These are phyloP conservation scores for Hura crepitans DNA, from an alignment of 441 rosid species.

Conservation along the genomic window DNA sequence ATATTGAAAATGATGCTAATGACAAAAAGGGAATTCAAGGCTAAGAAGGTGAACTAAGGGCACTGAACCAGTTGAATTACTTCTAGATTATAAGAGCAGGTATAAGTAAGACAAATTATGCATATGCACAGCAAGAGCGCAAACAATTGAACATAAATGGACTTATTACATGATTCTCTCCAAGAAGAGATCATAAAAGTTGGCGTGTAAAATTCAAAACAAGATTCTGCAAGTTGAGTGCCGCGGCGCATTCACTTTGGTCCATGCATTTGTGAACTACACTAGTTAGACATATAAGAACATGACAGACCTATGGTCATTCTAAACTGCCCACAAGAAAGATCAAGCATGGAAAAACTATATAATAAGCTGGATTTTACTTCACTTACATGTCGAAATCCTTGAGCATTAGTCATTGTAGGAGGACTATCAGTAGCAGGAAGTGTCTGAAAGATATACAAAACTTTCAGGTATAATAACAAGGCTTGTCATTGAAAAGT, in stretches of 20 bases:
- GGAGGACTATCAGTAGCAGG: conserved; percentile 49
- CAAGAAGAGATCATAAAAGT: background rate
- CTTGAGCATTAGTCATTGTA: conserved; percentile 45
- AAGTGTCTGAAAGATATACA: conserved; percentile 45
- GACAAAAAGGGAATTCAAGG: no score
- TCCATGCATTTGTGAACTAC: background rate
- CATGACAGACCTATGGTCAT: background rate
- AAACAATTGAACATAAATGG: background rate
- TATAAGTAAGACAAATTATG: background rate
- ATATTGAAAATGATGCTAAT: no score
- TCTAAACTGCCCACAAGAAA: conserved; percentile 1
- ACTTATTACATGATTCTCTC: background rate
- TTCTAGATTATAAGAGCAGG: no score
- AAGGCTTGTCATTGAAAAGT: background rate
- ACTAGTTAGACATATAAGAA: background rate
- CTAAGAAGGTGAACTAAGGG: no score
- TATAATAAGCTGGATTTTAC: conserved; percentile 30
- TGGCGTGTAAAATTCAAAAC: background rate
- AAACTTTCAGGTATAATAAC: background rate
- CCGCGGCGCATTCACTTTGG: background rate
- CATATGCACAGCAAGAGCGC: background rate
- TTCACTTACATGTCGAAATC: conserved; percentile 55
- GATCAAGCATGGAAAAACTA: background rate
- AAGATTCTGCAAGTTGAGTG: background rate
- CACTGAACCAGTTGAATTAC: background rate